These are phyloP conservation scores for Fusarium tanahbumbuense DNA, from an alignment of 2,329 filamentous ascomycete species.

Conservation along the genomic window DNA sequence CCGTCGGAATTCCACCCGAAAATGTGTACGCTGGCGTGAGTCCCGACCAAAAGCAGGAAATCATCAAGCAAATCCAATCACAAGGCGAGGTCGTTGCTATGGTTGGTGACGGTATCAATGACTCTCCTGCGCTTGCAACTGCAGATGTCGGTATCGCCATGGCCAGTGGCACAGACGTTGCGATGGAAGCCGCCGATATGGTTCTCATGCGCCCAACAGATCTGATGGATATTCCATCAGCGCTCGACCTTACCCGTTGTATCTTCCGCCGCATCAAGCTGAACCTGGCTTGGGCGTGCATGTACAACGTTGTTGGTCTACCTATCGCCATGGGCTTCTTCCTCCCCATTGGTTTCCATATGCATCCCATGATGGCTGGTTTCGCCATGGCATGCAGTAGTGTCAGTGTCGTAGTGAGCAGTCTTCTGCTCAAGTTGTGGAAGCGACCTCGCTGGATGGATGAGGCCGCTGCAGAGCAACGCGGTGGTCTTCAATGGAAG, in stretches of 20 bases:
- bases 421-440: constrained; percentile 88
- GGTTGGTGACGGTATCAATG: constrained; percentile 99
- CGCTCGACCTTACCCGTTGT: constrained; percentile 80
- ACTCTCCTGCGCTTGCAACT: constrained; percentile 92
- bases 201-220: constrained; percentile 95
- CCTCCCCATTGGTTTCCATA: constrained; percentile 84
- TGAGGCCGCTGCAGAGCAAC: constrained; percentile 71
- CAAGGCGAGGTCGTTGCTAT: constrained; percentile 86
- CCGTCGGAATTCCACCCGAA: constrained; percentile 81
- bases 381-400: constrained; percentile 93
- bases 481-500: constrained; percentile 58
- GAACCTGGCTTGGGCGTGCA: constrained; percentile 91
- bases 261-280: constrained; percentile 95
- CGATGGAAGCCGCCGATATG: constrained; percentile 96
- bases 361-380: constrained; percentile 94
- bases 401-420: constrained; percentile 88
- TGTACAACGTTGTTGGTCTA: constrained; percentile 91
- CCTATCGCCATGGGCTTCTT: constrained; percentile 98
- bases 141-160: constrained; percentile 95
- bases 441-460: constrained; percentile 88
- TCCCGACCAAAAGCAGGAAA: constrained; percentile 89
- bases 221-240: constrained; percentile 90
- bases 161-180: constrained; percentile 91
- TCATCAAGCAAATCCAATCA: constrained; percentile 81
- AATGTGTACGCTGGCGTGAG: constrained; percentile 89